Evolutionary conservation across 495 filamentous ascomycete species (phyloP), one percentile per base, ranked within the genome.

Genomic region (Monascus purpureus): DNA sequence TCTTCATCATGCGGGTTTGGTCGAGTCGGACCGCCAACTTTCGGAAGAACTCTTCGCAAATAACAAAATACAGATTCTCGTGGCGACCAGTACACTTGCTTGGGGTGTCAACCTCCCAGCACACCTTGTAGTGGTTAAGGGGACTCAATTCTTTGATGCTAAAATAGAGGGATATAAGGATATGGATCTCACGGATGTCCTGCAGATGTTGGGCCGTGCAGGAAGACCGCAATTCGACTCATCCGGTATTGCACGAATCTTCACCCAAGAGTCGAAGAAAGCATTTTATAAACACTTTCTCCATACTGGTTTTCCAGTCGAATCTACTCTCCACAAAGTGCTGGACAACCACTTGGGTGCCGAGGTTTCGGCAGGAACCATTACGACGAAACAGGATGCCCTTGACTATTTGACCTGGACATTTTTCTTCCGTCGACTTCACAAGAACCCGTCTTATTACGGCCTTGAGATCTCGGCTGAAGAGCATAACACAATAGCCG

Each of bases 221-320:
- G 90, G 90, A 9, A 79, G 90, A 33, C 90, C 90, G 9, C 90
- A 99, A 50, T 99, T 99, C 49, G 90, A 99, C 46, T 76, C 75
- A 28, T 90, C 86, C 0, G 90, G 92, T 39, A 88, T 96, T 41
- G 90, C 92, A 7, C 74, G 86, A 17, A 96, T 99, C 41, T 93
- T 96, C 55, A 96, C 92, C 0, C 86, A 99, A 46, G 88, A 96
- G 37, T 61, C 86, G 8, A 99, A 96, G 64, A 99, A 99, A 55
- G 82, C 84, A n/a, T 99, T 96, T 57, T 99, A 99, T 60, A 99
- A 96, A 63, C 87, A 99, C 59, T 99, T 99, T 50, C 52, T 99
- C 28, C 90, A 99, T 47, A 96, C 92, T 8, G 90, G 90, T 3
- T 99, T 99, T 56, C 90, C 90, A 0, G 90, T 99, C 15, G 90